phyloP scores from a whole-genome alignment of 345 rosid genomes.

The Lumnitzera littorea region DNA sequence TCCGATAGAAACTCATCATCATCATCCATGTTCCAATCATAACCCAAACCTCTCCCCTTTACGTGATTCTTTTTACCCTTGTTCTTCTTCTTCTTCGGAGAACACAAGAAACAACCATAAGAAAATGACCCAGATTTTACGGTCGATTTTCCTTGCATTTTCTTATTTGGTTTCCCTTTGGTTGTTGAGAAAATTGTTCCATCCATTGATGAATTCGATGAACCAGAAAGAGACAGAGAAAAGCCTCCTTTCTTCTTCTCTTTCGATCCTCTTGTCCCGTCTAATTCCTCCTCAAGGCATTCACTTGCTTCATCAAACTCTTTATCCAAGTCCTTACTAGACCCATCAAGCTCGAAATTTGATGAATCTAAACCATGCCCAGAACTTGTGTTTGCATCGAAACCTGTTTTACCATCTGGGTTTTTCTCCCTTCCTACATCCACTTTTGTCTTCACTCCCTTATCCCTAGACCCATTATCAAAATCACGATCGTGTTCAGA shows the following conservation, averaged over 20 bases:
- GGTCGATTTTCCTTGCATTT: slow-evolving; percentile 2
- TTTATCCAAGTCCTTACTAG: not conserved
- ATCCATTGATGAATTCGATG: slow-evolving; percentile 6
- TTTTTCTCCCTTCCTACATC: no score
- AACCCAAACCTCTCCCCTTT: slow-evolving; percentile 10
- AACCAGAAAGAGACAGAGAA: slow-evolving; percentile 1
- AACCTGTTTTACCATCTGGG: no score
- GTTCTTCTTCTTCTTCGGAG: slow-evolving; percentile 32
- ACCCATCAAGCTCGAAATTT: no score
- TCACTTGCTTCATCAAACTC: slow-evolving; percentile 2
- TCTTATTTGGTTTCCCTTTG: slow-evolving; percentile 16
- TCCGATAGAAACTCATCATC: slow-evolving; percentile 44
- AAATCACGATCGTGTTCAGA: no score
- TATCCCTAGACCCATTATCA: not conserved
- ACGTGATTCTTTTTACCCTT: slow-evolving; percentile 19
- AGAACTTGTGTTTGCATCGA: no score
- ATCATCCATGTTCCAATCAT: slow-evolving; percentile 25
- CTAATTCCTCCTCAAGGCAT: not conserved
- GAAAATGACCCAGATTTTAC: not conserved
- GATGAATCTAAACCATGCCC: no score
- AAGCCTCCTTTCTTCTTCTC: not conserved
- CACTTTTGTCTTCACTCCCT: no score
- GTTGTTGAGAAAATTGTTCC: slow-evolving; percentile 12
- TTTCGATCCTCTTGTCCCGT: not conserved
- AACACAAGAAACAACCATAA: slow-evolving; percentile 61